Evolutionary conservation across 371 early-diverging fungal genomes (phyloP), one percentile per base, ranked within the genome.

Genomic region (Catenaria anguillulae): DNA sequence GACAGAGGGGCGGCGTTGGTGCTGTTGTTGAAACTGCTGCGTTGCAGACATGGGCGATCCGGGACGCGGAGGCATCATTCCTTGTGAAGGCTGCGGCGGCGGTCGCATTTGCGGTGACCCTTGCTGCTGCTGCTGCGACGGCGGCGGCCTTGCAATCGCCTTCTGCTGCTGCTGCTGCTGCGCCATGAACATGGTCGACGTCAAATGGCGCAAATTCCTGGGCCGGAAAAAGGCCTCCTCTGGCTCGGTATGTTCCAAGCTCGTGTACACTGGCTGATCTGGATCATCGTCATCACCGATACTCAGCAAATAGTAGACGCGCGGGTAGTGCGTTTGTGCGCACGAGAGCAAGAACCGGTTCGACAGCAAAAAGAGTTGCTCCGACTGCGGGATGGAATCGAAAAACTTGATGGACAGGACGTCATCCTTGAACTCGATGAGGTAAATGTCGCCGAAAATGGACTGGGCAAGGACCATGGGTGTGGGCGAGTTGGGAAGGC

Each of bases 361-460:
- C 1, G 29, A 29, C 29, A 50, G 52, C 29, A 50, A 23, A 6
- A 50, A 50, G 21, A 50, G 31, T 1, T 50, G 26, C 17, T 50
- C 52, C 1, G 52, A 6, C 8, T 50, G 52, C 52, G 52, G 52
- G 17, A 50, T 29, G 15, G 52, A 15, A 15, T 50, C 52, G 31
- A 50, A 50, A 31, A 50, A 50, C 52, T 50, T 50, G 52, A 50
- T 50, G 15, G 52, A 29, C 29, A 50, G 52, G 1, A 50, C 52
- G 17, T 50, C 29, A 31, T 50, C 52, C 29, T 15, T 1, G 31
- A 50, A 50, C 29, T 50, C 52, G 31, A 50, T 50, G 15, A 29
- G 52, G 52, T 50, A 50, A 13, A 50, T 23, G 31, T 50, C 52
- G 31, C 52, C 52, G 52, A 50, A 50, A 29, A 50, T 50, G 15